Conservation (phyloP, 106 monocot genomes). For the Allium cepa region DNA sequence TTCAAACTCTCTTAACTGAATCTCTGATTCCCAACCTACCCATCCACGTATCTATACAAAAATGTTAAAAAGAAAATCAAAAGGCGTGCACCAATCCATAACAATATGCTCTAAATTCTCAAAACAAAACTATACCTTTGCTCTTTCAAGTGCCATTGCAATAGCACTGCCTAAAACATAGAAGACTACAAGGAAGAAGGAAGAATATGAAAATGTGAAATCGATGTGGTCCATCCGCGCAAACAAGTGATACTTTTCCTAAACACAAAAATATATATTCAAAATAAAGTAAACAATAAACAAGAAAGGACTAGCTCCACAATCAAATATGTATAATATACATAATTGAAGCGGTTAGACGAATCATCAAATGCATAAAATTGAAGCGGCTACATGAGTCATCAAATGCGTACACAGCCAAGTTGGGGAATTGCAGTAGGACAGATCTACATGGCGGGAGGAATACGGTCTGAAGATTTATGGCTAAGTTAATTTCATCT, state of each 20-base stretch:
- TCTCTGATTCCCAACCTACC: constrained; percentile 75
- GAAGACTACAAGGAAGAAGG: constrained; percentile 56
- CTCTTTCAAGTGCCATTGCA: constrained; percentile 69
- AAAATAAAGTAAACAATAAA: too few species aligned
- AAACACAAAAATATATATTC: constrained; percentile 2
- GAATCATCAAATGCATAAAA: too few species aligned
- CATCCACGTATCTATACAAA: constrained; percentile 49
- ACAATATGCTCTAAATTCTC: not conserved
- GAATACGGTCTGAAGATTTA: too few species aligned
- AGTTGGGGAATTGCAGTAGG: too few species aligned
- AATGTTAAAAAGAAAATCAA: not conserved
- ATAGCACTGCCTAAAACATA: constrained; percentile 52
- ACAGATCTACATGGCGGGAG: too few species aligned
- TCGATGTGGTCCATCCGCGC: constrained; percentile 47
- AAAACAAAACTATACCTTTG: too few species aligned
- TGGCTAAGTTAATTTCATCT: too few species aligned
- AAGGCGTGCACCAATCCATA: too few species aligned
- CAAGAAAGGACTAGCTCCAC: not conserved
- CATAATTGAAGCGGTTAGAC: too few species aligned
- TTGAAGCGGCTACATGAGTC: too few species aligned
- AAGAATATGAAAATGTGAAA: constrained; percentile 90
- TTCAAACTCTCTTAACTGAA: constrained; percentile 30
- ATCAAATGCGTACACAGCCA: too few species aligned
- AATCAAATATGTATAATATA: constrained; percentile 3
- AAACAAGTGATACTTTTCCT: constrained; percentile 68